Percentiles rank a stretch among this genome's conserved stretches.
Conservation (phyloP, 1,139 yeast genomes). For the Hemisphaericaspora subhashii region DNA sequence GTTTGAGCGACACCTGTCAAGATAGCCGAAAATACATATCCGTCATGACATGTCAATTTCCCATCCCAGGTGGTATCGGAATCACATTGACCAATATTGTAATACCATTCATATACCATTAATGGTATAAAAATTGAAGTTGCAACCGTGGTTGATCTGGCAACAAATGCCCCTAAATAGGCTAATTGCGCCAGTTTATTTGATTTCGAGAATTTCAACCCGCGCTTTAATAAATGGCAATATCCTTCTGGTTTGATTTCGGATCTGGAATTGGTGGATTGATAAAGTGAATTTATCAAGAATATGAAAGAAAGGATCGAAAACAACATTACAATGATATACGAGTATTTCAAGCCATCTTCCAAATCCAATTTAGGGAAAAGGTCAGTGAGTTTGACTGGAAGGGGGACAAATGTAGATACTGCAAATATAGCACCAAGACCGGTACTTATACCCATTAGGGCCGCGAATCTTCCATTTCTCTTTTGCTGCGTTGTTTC, state of each 20-base stretch:
- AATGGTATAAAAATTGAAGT: slow-evolving; percentile 65
- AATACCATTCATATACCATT: slow-evolving; percentile 58
- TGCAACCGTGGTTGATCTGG: slow-evolving; percentile 63
- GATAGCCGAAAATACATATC: slow-evolving; percentile 65
- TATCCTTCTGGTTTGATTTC: slow-evolving; percentile 15
- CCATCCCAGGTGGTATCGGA: slow-evolving; percentile 27
- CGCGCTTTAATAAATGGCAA: slow-evolving; percentile 42
- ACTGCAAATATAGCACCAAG: slow-evolving; percentile 68
- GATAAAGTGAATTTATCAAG: slow-evolving; percentile 47
- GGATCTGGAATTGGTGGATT: background rate
- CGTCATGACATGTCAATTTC: slow-evolving; percentile 56
- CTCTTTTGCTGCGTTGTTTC: slow-evolving; percentile 4
- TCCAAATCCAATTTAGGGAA: slow-evolving; percentile 27
- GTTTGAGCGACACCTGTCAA: slow-evolving; percentile 67
- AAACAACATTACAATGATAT: slow-evolving; percentile 45
- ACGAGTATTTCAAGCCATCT: slow-evolving; percentile 48
- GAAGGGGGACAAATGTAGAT: slow-evolving; percentile 47
- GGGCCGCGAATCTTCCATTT: slow-evolving; percentile 59
- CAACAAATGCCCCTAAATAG: slow-evolving; percentile 61
- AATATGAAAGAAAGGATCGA: slow-evolving; percentile 40
- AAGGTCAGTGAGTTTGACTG: slow-evolving; percentile 35
- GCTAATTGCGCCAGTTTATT: slow-evolving; percentile 47
- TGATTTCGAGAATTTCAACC: slow-evolving; percentile 36
- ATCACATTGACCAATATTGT: slow-evolving; percentile 48
- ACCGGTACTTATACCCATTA: slow-evolving; percentile 65